These are phyloP conservation scores for Epicoccum sorghinum DNA, from an alignment of 2,329 filamentous ascomycete species.

Conservation along the genomic window DNA sequence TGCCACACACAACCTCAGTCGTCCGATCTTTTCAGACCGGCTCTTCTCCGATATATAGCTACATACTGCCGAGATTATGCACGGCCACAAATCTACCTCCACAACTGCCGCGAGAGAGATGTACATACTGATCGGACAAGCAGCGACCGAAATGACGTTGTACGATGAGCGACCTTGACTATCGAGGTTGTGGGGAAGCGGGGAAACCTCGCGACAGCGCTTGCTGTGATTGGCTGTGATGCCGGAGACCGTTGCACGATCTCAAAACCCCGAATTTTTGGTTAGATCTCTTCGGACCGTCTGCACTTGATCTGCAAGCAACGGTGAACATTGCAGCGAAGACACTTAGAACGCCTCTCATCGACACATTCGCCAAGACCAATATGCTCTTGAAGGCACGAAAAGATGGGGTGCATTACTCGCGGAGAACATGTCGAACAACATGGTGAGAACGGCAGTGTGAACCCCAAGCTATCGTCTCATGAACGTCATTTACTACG, in stretches of 20 bases:
- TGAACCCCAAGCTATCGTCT: no score
- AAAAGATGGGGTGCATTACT: no score
- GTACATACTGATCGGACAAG: constrained; percentile 4
- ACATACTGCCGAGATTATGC: background rate
- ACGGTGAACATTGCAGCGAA: background rate
- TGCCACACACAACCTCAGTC: background rate
- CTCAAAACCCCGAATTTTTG: no score
- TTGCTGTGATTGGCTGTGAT: background rate
- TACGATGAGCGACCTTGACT: background rate
- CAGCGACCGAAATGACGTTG: constrained; percentile 14
- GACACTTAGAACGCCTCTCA: no score
- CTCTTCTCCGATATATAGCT: background rate
- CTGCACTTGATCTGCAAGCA: background rate
- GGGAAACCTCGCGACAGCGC: background rate
- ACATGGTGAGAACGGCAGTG: no score
- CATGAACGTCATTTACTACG: background rate
- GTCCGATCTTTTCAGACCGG: background rate
- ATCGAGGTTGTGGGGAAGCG: constrained; percentile 12
- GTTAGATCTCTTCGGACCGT: background rate
- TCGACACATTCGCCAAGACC: no score
- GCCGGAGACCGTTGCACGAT: no score
- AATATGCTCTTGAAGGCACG: no score
- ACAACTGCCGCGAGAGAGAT: constrained; percentile 2
- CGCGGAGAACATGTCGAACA: no score
- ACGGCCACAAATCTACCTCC: background rate